These are phyloP conservation scores for Dactylellina drechsleri DNA, from an alignment of 2,329 filamentous ascomycete genomes.

Conservation along the genomic window DNA sequence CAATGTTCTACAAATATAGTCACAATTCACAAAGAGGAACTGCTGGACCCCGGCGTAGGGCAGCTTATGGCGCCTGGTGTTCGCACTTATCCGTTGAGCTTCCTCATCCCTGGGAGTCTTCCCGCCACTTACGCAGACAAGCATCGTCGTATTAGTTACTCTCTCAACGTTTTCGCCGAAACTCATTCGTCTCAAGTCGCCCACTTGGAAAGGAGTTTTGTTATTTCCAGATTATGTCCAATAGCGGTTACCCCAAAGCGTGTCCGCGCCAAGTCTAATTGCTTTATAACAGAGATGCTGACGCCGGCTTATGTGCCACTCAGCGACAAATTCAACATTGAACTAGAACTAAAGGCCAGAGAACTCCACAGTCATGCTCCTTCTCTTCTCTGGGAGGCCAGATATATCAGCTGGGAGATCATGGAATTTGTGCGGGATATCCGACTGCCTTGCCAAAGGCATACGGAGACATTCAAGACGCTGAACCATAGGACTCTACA, in stretches of 20 bases:
- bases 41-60: background rate
- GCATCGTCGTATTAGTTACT: conserved; percentile 9
- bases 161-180: background rate
- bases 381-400: conserved; percentile 1
- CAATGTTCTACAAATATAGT: background rate
- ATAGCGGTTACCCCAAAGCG: background rate
- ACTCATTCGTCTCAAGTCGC: background rate
- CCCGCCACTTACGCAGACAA: conserved; percentile 4
- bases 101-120: conserved; percentile 13
- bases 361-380: no score
- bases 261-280: background rate
- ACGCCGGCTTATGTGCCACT: background rate
- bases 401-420: conserved; percentile 14
- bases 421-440: conserved; percentile 15
- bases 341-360: conserved; percentile 11
- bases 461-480: conserved; percentile 6
- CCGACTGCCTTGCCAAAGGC: conserved; percentile 8
- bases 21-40: background rate
- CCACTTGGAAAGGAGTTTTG: background rate
- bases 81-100: conserved; percentile 7
- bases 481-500: background rate
- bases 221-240: conserved; percentile 11
- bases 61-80: conserved; percentile 3
- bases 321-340: conserved; percentile 1
- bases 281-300: conserved; percentile 13